A percentile compares a stretch with the other conserved stretches of the same genome.
These are phyloP conservation scores for Cyclotella baltica DNA, from an alignment of 108 stramenopile species.

Conservation along the genomic window DNA sequence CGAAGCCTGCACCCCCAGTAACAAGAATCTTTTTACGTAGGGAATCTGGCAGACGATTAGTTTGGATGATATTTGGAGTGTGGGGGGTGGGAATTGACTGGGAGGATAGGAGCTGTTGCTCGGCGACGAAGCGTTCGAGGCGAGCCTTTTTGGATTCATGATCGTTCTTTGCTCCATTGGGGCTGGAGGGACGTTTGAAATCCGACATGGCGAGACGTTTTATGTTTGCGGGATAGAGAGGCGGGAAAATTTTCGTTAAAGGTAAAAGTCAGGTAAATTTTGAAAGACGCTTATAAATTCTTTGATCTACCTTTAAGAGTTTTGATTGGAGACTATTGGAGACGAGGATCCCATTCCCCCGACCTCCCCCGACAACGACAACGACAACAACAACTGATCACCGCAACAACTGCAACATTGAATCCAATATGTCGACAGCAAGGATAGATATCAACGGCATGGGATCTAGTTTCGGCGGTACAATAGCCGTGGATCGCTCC, in stretches of 20 bases:
- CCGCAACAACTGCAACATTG: background rate
- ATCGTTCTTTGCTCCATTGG: background rate
- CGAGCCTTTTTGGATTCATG: conserved; percentile 22
- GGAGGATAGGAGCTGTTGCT: conserved; percentile 55
- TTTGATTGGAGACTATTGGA: too few relatives aligned
- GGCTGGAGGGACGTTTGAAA: conserved; percentile 14
- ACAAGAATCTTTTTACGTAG: conserved; percentile 55
- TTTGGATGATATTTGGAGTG: conserved; percentile 57
- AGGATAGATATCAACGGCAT: background rate
- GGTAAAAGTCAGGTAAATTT: too few relatives aligned
- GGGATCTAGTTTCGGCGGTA: background rate
- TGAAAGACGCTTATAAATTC: too few relatives aligned
- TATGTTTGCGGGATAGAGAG: too few relatives aligned
- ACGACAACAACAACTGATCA: background rate
- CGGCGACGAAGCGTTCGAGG: conserved; percentile 46
- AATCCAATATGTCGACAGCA: background rate
- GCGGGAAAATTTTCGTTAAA: too few relatives aligned
- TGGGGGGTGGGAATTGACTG: conserved; percentile 58
- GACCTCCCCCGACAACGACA: background rate
- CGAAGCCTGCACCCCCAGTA: too few relatives aligned
- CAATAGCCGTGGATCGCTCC: background rate
- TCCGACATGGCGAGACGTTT: too few relatives aligned
- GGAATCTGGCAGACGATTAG: conserved; percentile 50
- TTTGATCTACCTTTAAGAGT: too few relatives aligned
- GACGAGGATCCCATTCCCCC: too few relatives aligned